Conservation (phyloP, 257 asterid genomes). For the Solanum raphanifolium region DNA sequence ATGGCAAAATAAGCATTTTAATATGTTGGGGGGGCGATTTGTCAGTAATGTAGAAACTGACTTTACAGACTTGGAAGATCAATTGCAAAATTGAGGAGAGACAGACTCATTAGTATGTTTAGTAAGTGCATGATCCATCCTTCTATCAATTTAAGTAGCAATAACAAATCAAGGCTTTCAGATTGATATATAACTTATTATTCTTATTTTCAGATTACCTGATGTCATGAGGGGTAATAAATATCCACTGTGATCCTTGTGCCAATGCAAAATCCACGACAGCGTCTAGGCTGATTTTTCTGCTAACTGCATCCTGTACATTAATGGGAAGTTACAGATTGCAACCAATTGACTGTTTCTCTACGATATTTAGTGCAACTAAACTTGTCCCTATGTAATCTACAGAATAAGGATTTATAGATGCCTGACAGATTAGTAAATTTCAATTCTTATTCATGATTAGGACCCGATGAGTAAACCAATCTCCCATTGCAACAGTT, state of each 20-base stretch:
- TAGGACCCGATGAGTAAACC: background rate
- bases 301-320: conserved; percentile 89
- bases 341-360: background rate
- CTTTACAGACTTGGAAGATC: background rate
- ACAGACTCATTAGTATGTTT: background rate
- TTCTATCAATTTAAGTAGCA: background rate
- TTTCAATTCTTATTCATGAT: background rate
- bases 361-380: background rate
- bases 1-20: background rate
- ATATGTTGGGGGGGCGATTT: background rate
- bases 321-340: background rate
- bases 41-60: background rate
- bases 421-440: background rate
- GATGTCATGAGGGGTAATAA: conserved; percentile 93
- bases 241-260: conserved; percentile 95
- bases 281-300: conserved; percentile 91
- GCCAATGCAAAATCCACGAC: conserved; percentile 86
- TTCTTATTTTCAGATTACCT: conserved; percentile 30
- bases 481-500: background rate
- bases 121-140: background rate
- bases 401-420: background rate
- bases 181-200: background rate
- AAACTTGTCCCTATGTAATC: background rate
- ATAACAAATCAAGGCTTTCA: background rate
- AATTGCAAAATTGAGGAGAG: background rate